Base-by-base conservation (phyloP, 2,329 filamentous ascomycete species). In the Lecanoromycetidae sp. region DNA sequence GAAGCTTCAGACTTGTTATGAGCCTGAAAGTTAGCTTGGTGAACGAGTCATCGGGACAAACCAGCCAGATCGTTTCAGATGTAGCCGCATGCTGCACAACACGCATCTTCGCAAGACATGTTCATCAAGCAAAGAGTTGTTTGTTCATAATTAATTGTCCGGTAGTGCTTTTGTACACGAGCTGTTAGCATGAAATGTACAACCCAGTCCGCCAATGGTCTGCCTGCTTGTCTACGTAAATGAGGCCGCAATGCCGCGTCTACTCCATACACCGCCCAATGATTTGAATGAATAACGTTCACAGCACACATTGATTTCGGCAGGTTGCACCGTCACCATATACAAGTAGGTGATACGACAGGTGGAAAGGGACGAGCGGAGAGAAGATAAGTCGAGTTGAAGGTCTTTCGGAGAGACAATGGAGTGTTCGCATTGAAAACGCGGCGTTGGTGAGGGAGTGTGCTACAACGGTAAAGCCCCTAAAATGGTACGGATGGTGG, bases 401-500 rank as follows among this genome's bases (percentile, higher is more conserved):
- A 25, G 40, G 17, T 32, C 23, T 19, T 44, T 26, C 25, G 40
- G 12, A 43, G 25, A 26, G 9, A 30, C n/a, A n/a, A n/a, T n/a
- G n/a, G n/a, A n/a, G n/a, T n/a, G n/a, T n/a, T n/a, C n/a, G n/a
- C n/a, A n/a, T n/a, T n/a, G n/a, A n/a, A n/a, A n/a, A n/a, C n/a
- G n/a, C n/a, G n/a, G n/a, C n/a, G n/a, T n/a, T n/a, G n/a, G n/a
- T n/a, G n/a, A n/a, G n/a, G n/a, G n/a, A n/a, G n/a, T n/a, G n/a
- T n/a, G n/a, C n/a, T n/a, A n/a, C n/a, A n/a, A n/a, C n/a, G n/a
- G n/a, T n/a, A 17, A 37, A 30, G 23, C 17, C 9, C 32, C 25
- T 48, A 52, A 27, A 52, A 52, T 10, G 46, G 50, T 27, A 52
- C 38, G 5, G 44, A 19, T 20, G 49, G 38, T 63, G 61, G 55